Evolutionary conservation across 768 basidiomycete genomes (phyloP).

Genomic region (Sutorius australiensis): DNA sequence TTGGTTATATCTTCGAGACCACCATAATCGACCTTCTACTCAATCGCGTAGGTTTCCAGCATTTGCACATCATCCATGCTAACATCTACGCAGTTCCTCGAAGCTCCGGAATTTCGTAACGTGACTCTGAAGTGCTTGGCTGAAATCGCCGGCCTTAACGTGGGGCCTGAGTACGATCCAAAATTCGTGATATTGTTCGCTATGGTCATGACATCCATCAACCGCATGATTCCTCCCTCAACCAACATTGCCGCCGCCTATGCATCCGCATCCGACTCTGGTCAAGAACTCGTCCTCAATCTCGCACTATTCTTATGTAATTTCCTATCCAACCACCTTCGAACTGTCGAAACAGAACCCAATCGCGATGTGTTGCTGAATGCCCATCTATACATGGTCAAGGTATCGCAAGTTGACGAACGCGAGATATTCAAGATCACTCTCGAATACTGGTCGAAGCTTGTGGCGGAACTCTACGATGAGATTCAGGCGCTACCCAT

Average conservation of each 20-base stretch:
- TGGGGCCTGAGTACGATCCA: slow-evolving; percentile 94
- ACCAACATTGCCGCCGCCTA: slow-evolving; percentile 95
- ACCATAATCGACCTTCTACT: slow-evolving; percentile 93
- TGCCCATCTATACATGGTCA: slow-evolving; percentile 97
- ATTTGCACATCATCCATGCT: slow-evolving; percentile 11
- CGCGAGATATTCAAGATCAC: slow-evolving; percentile 99
- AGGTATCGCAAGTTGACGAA: slow-evolving; percentile 96
- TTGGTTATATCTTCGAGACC: slow-evolving; percentile 99
- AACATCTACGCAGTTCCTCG: slow-evolving; percentile 69
- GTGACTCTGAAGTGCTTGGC: slow-evolving; percentile 94
- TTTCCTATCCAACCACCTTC: slow-evolving; percentile 90
- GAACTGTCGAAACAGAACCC: slow-evolving; percentile 86
- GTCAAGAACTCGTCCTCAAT: slow-evolving; percentile 96
- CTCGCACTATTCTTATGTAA: slow-evolving; percentile 96
- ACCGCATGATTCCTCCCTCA: slow-evolving; percentile 93
- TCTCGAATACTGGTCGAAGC: slow-evolving; percentile 94
- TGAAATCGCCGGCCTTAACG: slow-evolving; percentile 92
- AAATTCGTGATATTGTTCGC: slow-evolving; percentile 98
- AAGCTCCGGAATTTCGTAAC: slow-evolving; percentile 95
- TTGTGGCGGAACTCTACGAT: slow-evolving; percentile 95
- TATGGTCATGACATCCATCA: slow-evolving; percentile 96
- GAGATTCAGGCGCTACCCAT: slow-evolving; percentile 92
- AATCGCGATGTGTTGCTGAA: slow-evolving; percentile 93
- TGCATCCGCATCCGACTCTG: slow-evolving; percentile 80
- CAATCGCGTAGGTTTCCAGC: slow-evolving; percentile 63